Conservation (phyloP, 1,139 yeast genomes). For the Suhomyces kunorum region DNA sequence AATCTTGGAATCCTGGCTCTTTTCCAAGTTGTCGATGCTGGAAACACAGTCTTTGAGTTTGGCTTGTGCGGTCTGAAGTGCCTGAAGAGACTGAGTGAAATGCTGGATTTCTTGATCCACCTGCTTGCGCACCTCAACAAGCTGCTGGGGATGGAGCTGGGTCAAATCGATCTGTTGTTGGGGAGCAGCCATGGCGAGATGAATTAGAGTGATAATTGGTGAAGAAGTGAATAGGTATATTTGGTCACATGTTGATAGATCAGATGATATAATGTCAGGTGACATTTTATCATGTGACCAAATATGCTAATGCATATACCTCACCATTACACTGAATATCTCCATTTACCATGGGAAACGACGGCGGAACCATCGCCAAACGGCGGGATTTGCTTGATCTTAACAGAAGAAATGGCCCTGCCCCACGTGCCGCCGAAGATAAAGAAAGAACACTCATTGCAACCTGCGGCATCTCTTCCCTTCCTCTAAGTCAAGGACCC, state of each 20-base stretch:
- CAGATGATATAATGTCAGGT: too few species aligned
- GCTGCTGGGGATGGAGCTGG: constrained; percentile 77
- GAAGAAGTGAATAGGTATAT: neutral
- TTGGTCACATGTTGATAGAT: neutral
- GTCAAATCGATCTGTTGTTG: constrained; percentile 53
- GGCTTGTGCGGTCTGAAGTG: constrained; percentile 78
- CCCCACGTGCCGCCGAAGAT: constrained; percentile 9
- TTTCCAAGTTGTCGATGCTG: constrained; percentile 62
- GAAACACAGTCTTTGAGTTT: constrained; percentile 81
- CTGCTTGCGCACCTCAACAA: constrained; percentile 79
- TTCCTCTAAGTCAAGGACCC: constrained; percentile 22
- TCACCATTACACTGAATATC: too few species aligned
- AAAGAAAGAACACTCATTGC: constrained; percentile 7
- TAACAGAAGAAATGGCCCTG: constrained; percentile 15
- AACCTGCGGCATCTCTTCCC: constrained; percentile 32
- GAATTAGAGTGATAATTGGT: neutral
- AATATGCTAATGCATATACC: neutral
- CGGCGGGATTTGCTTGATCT: constrained; percentile 43
- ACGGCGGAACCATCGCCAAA: constrained; percentile 54
- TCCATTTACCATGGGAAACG: constrained; percentile 48
- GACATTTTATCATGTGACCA: neutral
- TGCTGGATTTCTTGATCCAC: constrained; percentile 86
- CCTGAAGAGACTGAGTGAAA: constrained; percentile 79
- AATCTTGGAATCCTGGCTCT: constrained; percentile 30
- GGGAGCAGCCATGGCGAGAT: constrained; percentile 8